phyloP scores from a whole-genome alignment of 805 yeast species.

The Kluyveromyces wickerhamii region DNA sequence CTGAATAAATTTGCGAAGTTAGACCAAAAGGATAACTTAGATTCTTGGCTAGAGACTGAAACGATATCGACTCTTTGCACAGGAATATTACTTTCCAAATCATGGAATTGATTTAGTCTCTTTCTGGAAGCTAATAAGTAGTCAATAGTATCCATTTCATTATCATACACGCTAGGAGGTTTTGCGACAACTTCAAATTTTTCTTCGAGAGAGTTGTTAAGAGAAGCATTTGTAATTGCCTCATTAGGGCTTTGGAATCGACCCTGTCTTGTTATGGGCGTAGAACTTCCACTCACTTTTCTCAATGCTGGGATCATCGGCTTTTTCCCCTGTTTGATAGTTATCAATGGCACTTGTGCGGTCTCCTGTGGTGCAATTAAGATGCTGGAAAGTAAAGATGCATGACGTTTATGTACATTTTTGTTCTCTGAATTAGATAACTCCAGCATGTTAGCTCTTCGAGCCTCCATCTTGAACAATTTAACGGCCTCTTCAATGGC shows the following conservation, averaged over 20 bases:
- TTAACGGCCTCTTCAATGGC: slow-evolving; percentile 23
- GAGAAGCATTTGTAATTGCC: not conserved
- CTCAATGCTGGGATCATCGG: slow-evolving; percentile 10
- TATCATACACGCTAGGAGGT: not conserved
- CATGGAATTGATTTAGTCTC: not conserved
- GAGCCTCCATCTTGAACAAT: slow-evolving; percentile 16
- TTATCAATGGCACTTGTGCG: not conserved
- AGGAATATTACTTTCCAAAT: slow-evolving; percentile 9
- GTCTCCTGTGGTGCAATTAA: slow-evolving; percentile 5
- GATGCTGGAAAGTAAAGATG: slow-evolving; percentile 9
- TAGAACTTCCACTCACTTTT: slow-evolving; percentile 8
- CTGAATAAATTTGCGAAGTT: slow-evolving; percentile 21
- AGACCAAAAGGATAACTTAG: slow-evolving; percentile 9
- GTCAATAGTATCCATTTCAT: not conserved
- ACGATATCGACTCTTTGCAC: slow-evolving; percentile 17
- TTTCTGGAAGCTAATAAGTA: slow-evolving; percentile 1
- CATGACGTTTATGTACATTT: not conserved
- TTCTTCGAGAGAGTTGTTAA: not conserved
- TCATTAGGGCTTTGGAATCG: slow-evolving; percentile 7
- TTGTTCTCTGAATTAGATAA: slow-evolving; percentile 1
- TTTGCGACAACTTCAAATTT: not conserved
- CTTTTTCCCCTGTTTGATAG: too few species aligned
- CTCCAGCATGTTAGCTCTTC: slow-evolving; percentile 6
- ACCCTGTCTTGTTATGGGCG: slow-evolving; percentile 9
- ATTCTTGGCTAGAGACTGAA: slow-evolving; percentile 20